phyloP scores from a whole-genome alignment of 1,284 basidiomycete species.

The Ganoderma resinaceum region DNA sequence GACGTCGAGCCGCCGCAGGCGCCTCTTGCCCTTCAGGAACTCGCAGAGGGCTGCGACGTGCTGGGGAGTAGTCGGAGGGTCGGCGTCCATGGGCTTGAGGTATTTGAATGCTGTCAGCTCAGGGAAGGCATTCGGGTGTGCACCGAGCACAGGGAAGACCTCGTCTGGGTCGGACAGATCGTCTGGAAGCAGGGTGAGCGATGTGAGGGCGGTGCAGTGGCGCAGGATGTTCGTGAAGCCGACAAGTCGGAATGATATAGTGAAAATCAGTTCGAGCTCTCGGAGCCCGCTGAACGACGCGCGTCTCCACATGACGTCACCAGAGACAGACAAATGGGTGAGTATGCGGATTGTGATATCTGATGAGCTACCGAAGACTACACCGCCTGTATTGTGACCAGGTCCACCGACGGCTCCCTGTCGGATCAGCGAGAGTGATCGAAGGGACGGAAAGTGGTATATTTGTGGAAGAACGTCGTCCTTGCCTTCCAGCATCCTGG shows the following conservation, averaged over 20 bases:
- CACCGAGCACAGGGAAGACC: neutral
- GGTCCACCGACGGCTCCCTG: neutral
- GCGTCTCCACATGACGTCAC: neutral
- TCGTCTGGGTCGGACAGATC: neutral
- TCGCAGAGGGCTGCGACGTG: neutral
- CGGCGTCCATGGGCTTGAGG: neutral
- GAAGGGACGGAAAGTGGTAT: neutral
- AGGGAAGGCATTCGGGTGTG: slow-evolving; percentile 15
- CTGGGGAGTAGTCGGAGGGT: neutral
- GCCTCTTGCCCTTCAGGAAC: slow-evolving; percentile 19
- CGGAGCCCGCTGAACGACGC: neutral
- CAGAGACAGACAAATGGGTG: neutral
- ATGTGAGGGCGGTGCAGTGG: slow-evolving; percentile 1
- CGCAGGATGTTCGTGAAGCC: neutral
- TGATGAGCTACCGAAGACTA: too few relatives aligned
- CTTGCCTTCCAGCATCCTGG: neutral
- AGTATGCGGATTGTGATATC: neutral
- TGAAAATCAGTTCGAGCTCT: slow-evolving; percentile 9
- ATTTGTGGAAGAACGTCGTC: neutral
- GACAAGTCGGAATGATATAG: neutral
- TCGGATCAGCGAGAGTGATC: neutral
- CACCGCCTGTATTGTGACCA: neutral
- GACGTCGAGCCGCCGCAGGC: slow-evolving; percentile 20
- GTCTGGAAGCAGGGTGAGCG: neutral
- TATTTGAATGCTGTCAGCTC: slow-evolving; percentile 26